These are phyloP conservation scores for Inga oerstediana DNA, from an alignment of 306 rosid genomes.

Conservation along the genomic window DNA sequence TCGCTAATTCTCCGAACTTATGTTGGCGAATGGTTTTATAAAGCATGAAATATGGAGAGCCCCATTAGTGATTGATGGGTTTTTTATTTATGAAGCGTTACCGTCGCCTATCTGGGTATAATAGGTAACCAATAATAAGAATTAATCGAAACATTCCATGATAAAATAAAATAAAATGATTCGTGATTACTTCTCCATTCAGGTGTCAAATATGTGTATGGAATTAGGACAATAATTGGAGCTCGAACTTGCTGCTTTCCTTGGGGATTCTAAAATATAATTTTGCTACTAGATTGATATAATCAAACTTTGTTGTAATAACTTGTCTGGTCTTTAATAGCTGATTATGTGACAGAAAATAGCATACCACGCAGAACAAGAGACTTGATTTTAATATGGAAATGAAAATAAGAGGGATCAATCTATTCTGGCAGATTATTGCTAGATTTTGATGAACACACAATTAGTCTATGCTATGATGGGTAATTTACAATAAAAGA, in stretches of 20 bases:
- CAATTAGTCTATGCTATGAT: neutral
- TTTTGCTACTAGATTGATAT: neutral
- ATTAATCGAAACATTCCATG: neutral
- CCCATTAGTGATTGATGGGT: neutral
- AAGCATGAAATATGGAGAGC: neutral
- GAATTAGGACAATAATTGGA: neutral
- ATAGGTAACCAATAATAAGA: neutral
- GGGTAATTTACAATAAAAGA: neutral
- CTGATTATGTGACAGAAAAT: neutral
- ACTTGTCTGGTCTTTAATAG: neutral
- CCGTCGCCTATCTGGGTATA: neutral
- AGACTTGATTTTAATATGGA: neutral
- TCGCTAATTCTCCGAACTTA: neutral
- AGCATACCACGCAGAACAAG: neutral
- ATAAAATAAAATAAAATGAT: neutral
- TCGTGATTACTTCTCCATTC: neutral
- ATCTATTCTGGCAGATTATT: neutral
- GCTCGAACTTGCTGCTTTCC: conserved; percentile 1
- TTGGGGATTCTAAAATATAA: neutral
- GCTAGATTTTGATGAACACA: conserved; percentile 2
- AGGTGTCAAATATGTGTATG: neutral
- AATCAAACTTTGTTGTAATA: neutral
- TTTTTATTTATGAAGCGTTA: neutral
- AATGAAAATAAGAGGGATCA: neutral
- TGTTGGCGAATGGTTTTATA: neutral